Evolutionary conservation across 1,284 basidiomycete genomes (phyloP).

Genomic region (Coniophora puteana): DNA sequence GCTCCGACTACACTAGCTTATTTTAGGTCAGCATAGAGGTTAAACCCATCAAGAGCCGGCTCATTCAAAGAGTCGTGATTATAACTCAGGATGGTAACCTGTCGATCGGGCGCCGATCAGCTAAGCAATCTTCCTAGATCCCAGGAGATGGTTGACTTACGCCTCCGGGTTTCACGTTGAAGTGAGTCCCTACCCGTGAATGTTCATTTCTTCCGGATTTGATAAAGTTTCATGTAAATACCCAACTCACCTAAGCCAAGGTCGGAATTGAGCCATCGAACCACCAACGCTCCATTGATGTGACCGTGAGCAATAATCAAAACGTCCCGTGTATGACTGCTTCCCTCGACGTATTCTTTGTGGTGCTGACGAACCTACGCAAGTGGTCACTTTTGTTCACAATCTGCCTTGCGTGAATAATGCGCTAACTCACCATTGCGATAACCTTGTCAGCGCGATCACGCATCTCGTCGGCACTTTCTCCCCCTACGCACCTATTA

Average conservation of each 20-base stretch:
- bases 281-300: constrained; percentile 80
- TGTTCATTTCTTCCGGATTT: constrained; percentile 3
- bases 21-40: constrained; percentile 53
- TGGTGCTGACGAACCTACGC: constrained; percentile 74
- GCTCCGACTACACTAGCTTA: too few species aligned
- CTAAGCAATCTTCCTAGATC: background rate
- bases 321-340: constrained; percentile 63
- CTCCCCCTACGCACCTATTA: constrained; percentile 79
- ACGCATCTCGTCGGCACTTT: constrained; percentile 78
- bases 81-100: constrained; percentile 72
- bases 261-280: constrained; percentile 75
- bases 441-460: constrained; percentile 77
- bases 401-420: background rate
- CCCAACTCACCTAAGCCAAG: constrained; percentile 56
- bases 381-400: constrained; percentile 6
- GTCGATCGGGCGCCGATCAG: constrained; percentile 12
- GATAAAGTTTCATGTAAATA: constrained; percentile 1
- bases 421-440: constrained; percentile 40
- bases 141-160: constrained; percentile 37
- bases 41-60: constrained; percentile 70
- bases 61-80: constrained; percentile 77
- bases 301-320: constrained; percentile 80
- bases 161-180: constrained; percentile 79
- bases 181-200: constrained; percentile 55
- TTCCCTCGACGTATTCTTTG: constrained; percentile 63